A percentile compares a stretch with the other conserved stretches of the same genome.
These are phyloP conservation scores for Trichoderma koningii DNA, from an alignment of 2,329 filamentous ascomycete genomes.

Conservation along the genomic window DNA sequence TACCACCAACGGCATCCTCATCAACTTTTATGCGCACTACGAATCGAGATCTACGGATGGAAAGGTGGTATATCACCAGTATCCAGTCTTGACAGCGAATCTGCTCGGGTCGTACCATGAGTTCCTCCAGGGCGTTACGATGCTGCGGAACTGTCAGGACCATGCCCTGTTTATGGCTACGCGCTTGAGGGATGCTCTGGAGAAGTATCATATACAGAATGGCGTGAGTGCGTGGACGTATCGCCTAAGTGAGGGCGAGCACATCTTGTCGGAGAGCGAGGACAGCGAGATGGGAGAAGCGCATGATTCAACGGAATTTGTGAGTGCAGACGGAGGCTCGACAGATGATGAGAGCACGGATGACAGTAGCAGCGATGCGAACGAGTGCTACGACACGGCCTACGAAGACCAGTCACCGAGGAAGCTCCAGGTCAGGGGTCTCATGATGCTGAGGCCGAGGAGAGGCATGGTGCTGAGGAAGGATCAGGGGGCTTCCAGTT, in stretches of 20 bases:
- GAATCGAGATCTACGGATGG: conserved; percentile 28
- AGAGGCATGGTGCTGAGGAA: neutral
- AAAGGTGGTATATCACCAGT: conserved; percentile 33
- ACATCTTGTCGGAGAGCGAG: conserved; percentile 13
- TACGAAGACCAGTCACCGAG: neutral
- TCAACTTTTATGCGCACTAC: conserved; percentile 37
- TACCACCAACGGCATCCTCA: conserved; percentile 33
- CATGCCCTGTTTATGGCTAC: conserved; percentile 28
- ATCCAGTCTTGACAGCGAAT: conserved; percentile 27
- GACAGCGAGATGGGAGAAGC: neutral
- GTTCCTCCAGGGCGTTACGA: conserved; percentile 28
- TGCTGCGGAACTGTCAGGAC: conserved; percentile 35
- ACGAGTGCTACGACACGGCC: no score
- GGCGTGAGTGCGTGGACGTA: conserved; percentile 9
- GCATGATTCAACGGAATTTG: no score
- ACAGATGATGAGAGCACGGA: neutral
- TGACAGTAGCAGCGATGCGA: neutral
- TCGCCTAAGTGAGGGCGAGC: neutral
- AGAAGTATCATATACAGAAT: conserved; percentile 29
- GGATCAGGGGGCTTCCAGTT: neutral
- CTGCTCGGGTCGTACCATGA: conserved; percentile 29
- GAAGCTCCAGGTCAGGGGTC: neutral
- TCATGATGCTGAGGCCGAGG: neutral
- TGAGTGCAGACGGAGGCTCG: neutral
- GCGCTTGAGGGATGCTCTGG: conserved; percentile 30